These are phyloP conservation scores for Metschnikowia kunwiensis DNA, from an alignment of 805 yeast genomes.

Conservation along the genomic window DNA sequence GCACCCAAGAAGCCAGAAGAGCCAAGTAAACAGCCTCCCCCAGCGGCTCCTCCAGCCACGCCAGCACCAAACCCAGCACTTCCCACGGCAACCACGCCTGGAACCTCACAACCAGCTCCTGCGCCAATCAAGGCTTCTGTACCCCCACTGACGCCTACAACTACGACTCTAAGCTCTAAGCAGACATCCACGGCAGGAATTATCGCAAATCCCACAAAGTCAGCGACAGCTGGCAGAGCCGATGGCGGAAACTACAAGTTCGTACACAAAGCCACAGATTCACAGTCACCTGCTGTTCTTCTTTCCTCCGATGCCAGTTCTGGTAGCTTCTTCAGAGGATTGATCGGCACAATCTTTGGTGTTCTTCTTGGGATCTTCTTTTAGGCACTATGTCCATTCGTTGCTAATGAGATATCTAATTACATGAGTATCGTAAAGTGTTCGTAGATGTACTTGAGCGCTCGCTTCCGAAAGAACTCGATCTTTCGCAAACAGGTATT, in stretches of 20 bases:
- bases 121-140: slow-evolving; percentile 2
- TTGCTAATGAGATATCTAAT: slow-evolving; percentile 3
- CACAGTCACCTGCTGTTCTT: slow-evolving; percentile 3
- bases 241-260: slow-evolving; percentile 2
- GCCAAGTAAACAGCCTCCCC: slow-evolving; percentile 2
- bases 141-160: background rate
- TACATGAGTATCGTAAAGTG: too few relatives aligned
- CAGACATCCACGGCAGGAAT: slow-evolving; percentile 4
- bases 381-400: slow-evolving; percentile 2
- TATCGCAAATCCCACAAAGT: slow-evolving; percentile 1
- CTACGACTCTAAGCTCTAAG: background rate
- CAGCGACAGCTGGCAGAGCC: background rate
- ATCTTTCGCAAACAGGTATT: too few relatives aligned
- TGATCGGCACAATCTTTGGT: slow-evolving; percentile 12
- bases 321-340: slow-evolving; percentile 8
- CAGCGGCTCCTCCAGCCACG: slow-evolving; percentile 4
- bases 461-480: too few relatives aligned
- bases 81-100: slow-evolving; percentile 1
- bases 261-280: background rate
- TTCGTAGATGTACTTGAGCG: too few relatives aligned
- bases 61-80: slow-evolving; percentile 1
- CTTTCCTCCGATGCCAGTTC: slow-evolving; percentile 11
- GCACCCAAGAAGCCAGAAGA: too few relatives aligned
- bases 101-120: background rate
- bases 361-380: slow-evolving; percentile 12